Conservation (phyloP, 495 filamentous ascomycete species). For the Podospora didyma region DNA sequence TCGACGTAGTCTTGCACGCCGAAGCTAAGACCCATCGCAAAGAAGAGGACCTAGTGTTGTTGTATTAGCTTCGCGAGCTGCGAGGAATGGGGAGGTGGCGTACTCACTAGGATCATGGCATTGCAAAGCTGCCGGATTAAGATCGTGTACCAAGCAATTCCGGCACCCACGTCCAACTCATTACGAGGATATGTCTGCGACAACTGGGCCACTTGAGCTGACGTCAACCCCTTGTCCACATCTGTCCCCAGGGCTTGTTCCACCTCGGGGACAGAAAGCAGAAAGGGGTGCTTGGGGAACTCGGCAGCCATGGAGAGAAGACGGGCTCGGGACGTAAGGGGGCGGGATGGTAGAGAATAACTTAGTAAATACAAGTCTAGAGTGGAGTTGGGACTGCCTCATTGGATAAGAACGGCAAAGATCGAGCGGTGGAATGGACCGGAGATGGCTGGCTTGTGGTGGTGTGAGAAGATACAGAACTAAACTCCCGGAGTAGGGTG, state of each 20-base stretch:
- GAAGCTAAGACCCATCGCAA: constrained; percentile 82
- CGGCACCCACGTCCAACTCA: constrained; percentile 58
- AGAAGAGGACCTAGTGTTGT: constrained; percentile 62
- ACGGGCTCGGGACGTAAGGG: background rate
- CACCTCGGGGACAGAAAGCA: constrained; percentile 49
- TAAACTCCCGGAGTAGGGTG: background rate
- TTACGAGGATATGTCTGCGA: constrained; percentile 55
- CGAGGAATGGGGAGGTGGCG: background rate
- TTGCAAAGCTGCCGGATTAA: constrained; percentile 62
- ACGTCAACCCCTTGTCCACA: constrained; percentile 56
- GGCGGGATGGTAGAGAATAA: background rate
- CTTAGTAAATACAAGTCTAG: background rate
- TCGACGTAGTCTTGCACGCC: constrained; percentile 78
- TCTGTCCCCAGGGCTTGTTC: constrained; percentile 47
- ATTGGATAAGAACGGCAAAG: too few species aligned
- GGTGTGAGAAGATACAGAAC: background rate
- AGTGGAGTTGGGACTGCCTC: too few species aligned
- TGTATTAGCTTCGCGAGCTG: background rate
- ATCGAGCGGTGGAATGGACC: too few species aligned
- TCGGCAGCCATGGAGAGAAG: constrained; percentile 35
- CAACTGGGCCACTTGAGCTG: constrained; percentile 43
- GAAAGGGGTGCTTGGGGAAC: constrained; percentile 49
- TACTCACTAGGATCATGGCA: constrained; percentile 62
- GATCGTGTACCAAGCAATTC: constrained; percentile 60
- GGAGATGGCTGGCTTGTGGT: background rate